Conservation (phyloP, 2,329 filamentous ascomycete species). For the Graphilbum ipis-grandicollis region DNA sequence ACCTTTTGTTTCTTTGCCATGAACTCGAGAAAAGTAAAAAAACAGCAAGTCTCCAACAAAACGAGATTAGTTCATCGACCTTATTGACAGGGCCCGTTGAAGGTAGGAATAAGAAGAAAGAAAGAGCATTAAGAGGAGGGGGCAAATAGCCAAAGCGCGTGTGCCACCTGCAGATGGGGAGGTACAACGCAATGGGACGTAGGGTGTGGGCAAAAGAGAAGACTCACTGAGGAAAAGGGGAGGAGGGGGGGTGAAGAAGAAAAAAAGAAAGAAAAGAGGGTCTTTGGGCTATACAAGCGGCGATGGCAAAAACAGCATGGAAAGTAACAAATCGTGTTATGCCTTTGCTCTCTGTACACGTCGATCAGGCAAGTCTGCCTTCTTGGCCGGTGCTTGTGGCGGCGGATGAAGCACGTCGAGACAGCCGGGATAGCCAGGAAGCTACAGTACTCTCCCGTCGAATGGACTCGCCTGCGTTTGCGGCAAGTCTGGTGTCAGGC, state of each 20-base stretch:
- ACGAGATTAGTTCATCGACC: neutral
- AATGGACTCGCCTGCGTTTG: too few species aligned
- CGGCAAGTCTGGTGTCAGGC: too few species aligned
- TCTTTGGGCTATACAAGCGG: constrained; percentile 1
- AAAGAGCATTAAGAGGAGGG: neutral
- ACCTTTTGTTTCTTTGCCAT: constrained; percentile 3
- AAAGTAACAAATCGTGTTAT: neutral
- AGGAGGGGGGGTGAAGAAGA: neutral
- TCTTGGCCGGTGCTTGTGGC: too few species aligned
- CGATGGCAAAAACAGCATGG: neutral
- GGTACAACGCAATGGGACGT: too few species aligned
- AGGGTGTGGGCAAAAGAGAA: too few species aligned
- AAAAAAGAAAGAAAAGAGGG: neutral
- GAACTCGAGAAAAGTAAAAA: neutral
- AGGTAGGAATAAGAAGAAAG: neutral
- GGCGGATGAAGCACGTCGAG: too few species aligned
- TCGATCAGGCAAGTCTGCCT: constrained; percentile 2
- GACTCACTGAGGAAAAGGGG: neutral
- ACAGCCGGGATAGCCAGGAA: too few species aligned
- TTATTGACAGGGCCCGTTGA: neutral
- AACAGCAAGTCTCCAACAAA: neutral
- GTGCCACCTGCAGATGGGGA: neutral
- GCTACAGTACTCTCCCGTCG: too few species aligned
- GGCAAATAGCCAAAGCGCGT: neutral
- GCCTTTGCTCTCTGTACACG: neutral